Conservation (phyloP, 1,284 basidiomycete genomes). For the Sanghuangporus weigelae region DNA sequence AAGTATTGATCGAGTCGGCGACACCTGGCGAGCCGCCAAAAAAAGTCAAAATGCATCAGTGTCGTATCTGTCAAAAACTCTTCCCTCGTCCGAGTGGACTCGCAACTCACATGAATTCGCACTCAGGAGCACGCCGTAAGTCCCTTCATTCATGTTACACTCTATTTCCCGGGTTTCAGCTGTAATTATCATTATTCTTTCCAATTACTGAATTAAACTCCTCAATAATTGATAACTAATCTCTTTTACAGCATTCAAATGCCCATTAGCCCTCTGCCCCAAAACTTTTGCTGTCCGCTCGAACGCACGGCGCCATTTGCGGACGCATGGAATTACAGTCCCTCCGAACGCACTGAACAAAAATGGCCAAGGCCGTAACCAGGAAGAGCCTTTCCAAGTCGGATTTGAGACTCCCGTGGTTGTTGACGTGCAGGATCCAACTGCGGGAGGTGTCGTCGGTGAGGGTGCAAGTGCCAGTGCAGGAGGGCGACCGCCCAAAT, state of each 20-base stretch:
- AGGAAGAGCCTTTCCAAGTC: slow-evolving; percentile 31
- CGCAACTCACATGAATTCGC: slow-evolving; percentile 67
- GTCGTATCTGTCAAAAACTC: slow-evolving; percentile 49
- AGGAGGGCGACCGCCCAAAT: slow-evolving; percentile 31
- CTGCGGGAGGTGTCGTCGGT: not conserved
- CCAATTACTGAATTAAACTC: not conserved
- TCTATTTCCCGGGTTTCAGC: not conserved
- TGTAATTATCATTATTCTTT: not conserved
- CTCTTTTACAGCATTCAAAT: slow-evolving; percentile 41
- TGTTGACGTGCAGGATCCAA: slow-evolving; percentile 35
- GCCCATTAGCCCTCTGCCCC: slow-evolving; percentile 41
- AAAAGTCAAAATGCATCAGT: slow-evolving; percentile 49
- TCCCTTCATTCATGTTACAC: slow-evolving; percentile 9
- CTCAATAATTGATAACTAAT: not conserved
- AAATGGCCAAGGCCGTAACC: slow-evolving; percentile 14
- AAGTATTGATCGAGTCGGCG: slow-evolving; percentile 10
- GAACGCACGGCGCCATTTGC: slow-evolving; percentile 55
- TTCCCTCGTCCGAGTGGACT: slow-evolving; percentile 66
- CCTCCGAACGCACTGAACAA: slow-evolving; percentile 12
- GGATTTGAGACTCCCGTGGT: slow-evolving; percentile 42
- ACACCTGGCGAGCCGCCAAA: slow-evolving; percentile 24
- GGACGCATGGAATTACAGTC: slow-evolving; percentile 41
- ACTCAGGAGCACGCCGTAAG: slow-evolving; percentile 62
- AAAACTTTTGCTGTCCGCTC: slow-evolving; percentile 56
- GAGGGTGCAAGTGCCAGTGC: not conserved